Evolutionary conservation across 2,329 filamentous ascomycete genomes (phyloP), one percentile per base, ranked within the genome.

Genomic region (Pestalotiopsis sp.): DNA sequence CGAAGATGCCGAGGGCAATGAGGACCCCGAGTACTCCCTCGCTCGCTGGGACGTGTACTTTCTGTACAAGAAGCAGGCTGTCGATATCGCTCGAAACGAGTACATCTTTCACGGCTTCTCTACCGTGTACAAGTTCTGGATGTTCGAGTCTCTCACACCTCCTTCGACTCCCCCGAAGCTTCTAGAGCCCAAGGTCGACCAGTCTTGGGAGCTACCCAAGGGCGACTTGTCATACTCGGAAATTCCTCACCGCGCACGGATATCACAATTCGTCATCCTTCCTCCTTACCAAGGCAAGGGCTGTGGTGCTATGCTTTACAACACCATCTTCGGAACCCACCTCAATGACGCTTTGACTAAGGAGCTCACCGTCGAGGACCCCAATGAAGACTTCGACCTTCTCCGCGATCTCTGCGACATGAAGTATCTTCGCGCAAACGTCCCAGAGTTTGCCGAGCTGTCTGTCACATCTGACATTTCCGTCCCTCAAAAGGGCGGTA

Each of bases 11-110:
- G 79, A 85, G 4, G 80, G 80, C 4, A 80, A 84, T 2, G 90
- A 94, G 52, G 87, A 92, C 66, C 87, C 91, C 0, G 92, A 95
- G 70, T 91, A 89, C 85, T 91, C 90, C 0, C 81, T 91, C 23
- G 89, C 94, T 70, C 89, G 95, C 75, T 99, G 96, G 96, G 94
- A 93, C 0, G 83, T 98, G n/a, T 98, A 94, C 81, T 90, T 97
- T 73, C 84, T 97, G 68, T 95, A 92, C 80, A 88, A 91, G 74
- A 92, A 92, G 77, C 87, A 87, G 70, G 81, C 81, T 4, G 73
- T 76, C 2, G 66, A 79, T 2, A 79, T 85, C 12, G 82, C 80
- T 11, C 84, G 82, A 66, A 86, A 84, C 14, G 83, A 87, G n/a
- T 97, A 98, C 78, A 88, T 89, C 2, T 93, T 99, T 72, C 90